Evolutionary conservation across 129 eudicot species (phyloP), one percentile per base, ranked within the genome.

Genomic region (Silybum marianum): DNA sequence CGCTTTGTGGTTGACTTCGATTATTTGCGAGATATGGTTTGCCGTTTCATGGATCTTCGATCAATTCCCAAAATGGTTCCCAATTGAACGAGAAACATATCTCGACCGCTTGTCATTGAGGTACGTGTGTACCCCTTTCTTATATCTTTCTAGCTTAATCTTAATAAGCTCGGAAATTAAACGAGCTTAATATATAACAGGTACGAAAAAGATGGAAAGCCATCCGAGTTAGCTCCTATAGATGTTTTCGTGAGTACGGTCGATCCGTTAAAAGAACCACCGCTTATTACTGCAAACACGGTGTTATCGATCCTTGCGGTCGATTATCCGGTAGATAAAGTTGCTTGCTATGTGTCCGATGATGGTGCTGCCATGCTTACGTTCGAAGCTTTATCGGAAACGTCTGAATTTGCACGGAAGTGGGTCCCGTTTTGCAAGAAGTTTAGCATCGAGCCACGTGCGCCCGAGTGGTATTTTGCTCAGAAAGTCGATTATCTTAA

Each of bases 311-410:
- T 93, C 80, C 90, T 93, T 7, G 97, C 95, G 7, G 93, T 87
- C 68, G 97, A 93, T 84, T 93, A 93, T 73, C 95, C 97, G 6
- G 81, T 90, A 25, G 97, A 93, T 78, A 93, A 89, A 82, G 97
- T 93, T 23, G 88, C 97, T 0, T 92, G 97, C 81, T 92, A 92
- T 76, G 95, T 92, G 9, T 92, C 95, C 3, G 95, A 92, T 67
- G 97, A 92, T 88, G 97, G 97, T 85, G 97, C 97, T 39, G 97
- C 97, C 34, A 92, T 92, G 97, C 97, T 92, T 74, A 92, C 97
- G 3, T 92, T 92, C 74, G 97, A 92, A 81, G 97, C 94, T 26
- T 88, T 92, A 22, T 90, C 97, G 5, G 97, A 92, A 81, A 92
- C 97, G 9, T 83, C 97, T 23, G 97, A 92, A 65, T 92, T 92